phyloP scores from a whole-genome alignment of 2,329 filamentous ascomycete genomes.

The Sporothrix brunneoviolacea region DNA sequence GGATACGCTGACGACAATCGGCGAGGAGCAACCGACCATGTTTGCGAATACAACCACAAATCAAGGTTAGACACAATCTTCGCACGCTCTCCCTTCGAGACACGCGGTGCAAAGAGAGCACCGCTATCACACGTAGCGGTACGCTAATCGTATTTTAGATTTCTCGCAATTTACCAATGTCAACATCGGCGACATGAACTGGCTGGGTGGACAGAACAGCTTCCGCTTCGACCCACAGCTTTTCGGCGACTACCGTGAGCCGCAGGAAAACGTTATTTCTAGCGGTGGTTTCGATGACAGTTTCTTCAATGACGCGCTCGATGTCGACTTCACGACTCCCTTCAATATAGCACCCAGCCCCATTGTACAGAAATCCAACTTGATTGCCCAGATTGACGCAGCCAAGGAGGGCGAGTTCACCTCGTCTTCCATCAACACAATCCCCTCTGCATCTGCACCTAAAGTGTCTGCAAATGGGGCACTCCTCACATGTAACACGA shows the following conservation, averaged over 20 bases:
- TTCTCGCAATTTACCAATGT: conserved; percentile 35
- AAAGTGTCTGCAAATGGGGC: conserved; percentile 35
- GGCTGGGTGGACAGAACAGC: conserved; percentile 72
- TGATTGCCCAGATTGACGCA: conserved; percentile 72
- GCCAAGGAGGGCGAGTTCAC: conserved; percentile 56
- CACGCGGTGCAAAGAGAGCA: no score
- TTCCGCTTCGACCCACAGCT: conserved; percentile 86
- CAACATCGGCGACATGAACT: conserved; percentile 57
- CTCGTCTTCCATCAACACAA: conserved; percentile 13
- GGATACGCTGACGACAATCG: conserved; percentile 58
- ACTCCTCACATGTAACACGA: conserved; percentile 78
- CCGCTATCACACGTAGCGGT: no score
- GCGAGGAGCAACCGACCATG: conserved; percentile 53
- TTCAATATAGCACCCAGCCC: conserved; percentile 59
- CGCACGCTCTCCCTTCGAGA: no score
- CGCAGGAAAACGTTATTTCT: conserved; percentile 70
- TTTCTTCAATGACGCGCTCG: conserved; percentile 70
- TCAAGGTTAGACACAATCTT: conserved; percentile 33
- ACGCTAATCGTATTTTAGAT: conserved; percentile 29
- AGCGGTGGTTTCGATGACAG: conserved; percentile 63
- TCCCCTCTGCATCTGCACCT: conserved; percentile 42
- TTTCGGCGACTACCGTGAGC: conserved; percentile 87
- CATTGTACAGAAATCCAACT: conserved; percentile 36
- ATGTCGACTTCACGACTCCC: conserved; percentile 72
- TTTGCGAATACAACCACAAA: conserved; percentile 35